phyloP scores from a whole-genome alignment of 73 alveolate species.

The Paramecium sonneborni region DNA sequence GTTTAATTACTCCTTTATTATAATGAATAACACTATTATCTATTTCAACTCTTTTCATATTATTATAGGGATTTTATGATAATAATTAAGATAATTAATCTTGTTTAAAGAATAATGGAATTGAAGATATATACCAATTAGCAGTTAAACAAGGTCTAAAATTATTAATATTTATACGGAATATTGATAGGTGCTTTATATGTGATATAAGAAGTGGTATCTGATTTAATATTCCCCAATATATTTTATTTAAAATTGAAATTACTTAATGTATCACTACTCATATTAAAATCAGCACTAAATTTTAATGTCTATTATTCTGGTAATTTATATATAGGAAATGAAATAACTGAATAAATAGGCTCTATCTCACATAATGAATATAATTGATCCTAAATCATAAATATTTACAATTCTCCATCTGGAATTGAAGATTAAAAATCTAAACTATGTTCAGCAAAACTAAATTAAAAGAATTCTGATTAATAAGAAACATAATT shows the following conservation, averaged over 20 bases:
- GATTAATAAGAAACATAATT: background rate
- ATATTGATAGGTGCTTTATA: background rate
- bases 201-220: background rate
- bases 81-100: background rate
- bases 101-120: background rate
- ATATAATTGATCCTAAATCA: background rate
- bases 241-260: background rate
- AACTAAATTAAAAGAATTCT: background rate
- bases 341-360: background rate
- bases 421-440: background rate
- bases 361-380: background rate
- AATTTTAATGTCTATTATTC: background rate
- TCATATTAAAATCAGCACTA: background rate
- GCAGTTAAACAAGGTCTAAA: background rate
- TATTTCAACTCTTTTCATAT: background rate
- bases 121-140: background rate
- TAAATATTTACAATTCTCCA: background rate
- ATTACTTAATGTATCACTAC: background rate
- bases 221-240: background rate
- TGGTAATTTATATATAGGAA: background rate
- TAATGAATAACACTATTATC: background rate
- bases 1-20: background rate
- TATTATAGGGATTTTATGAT: background rate
- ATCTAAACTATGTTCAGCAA: background rate
- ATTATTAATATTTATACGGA: background rate